Conservation (phyloP, 768 basidiomycete genomes). For the Chiua virens region DNA sequence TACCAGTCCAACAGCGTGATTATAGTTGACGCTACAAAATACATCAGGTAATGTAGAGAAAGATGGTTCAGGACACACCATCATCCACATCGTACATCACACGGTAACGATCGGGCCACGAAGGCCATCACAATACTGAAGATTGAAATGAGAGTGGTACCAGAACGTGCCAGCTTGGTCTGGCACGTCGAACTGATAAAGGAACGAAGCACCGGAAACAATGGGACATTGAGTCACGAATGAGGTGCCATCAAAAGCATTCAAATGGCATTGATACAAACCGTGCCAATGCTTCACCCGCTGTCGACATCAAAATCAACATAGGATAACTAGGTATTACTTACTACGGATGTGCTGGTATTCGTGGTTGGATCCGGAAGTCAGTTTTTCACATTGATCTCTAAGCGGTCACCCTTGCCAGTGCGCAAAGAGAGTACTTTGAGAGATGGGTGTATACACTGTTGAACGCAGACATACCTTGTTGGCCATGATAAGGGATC, state of each 20-base stretch:
- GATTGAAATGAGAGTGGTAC: no score
- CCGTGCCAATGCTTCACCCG: conserved; percentile 46
- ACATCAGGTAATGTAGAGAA: no score
- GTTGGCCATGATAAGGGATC: conserved; percentile 39
- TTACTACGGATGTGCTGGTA: no score
- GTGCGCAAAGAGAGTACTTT: no score
- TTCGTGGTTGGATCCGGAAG: conserved; percentile 39
- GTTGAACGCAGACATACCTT: conserved; percentile 26
- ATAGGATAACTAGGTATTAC: conserved; percentile 5
- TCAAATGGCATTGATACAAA: conserved; percentile 41
- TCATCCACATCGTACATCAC: conserved; percentile 40
- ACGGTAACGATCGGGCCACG: conserved; percentile 43
- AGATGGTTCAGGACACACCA: no score
- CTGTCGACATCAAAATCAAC: background rate
- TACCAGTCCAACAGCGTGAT: conserved; percentile 45
- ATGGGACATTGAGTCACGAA: conserved; percentile 52
- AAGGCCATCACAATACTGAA: conserved; percentile 60
- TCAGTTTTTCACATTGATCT: conserved; percentile 41
- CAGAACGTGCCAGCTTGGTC: no score
- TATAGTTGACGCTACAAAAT: no score
- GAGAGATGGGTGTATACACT: background rate
- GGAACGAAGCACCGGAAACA: conserved; percentile 36
- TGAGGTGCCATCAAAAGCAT: conserved; percentile 45
- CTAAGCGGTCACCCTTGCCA: conserved; percentile 37
- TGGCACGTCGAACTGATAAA: conserved; percentile 40